These are phyloP conservation scores for Kernera saxatilis DNA, from an alignment of 345 rosid genomes.

Conservation along the genomic window DNA sequence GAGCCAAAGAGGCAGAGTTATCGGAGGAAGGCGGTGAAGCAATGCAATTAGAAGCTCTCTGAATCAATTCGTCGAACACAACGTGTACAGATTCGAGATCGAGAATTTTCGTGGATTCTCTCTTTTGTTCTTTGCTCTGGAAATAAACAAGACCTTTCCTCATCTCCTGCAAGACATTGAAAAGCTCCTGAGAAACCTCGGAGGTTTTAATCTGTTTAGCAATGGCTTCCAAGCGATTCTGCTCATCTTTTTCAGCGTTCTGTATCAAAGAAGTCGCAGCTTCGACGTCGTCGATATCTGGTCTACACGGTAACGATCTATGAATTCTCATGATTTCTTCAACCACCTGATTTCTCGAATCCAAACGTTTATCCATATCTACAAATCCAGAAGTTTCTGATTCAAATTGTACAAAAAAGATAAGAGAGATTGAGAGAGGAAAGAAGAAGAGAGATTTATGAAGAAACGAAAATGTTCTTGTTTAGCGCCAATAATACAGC, in stretches of 20 bases:
- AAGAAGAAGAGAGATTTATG: not conserved
- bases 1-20: not conserved
- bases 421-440: not conserved
- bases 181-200: slow-evolving; percentile 71
- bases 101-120: slow-evolving; percentile 63
- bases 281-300: slow-evolving; percentile 72
- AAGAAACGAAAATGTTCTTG: not conserved
- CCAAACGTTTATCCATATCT: slow-evolving; percentile 37
- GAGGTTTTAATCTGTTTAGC: slow-evolving; percentile 40
- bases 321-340: slow-evolving; percentile 86
- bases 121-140: slow-evolving; percentile 65
- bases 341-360: slow-evolving; percentile 50
- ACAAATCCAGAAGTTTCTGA: not conserved
- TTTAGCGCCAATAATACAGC: not conserved
- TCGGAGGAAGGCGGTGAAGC: slow-evolving; percentile 39
- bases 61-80: slow-evolving; percentile 70
- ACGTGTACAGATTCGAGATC: slow-evolving; percentile 71
- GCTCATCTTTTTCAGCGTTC: slow-evolving; percentile 77
- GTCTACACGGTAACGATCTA: slow-evolving; percentile 70
- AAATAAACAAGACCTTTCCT: slow-evolving; percentile 46
- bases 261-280: slow-evolving; percentile 59
- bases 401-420: not conserved
- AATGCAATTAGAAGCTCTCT: slow-evolving; percentile 74
- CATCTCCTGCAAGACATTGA: slow-evolving; percentile 67
- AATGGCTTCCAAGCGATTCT: slow-evolving; percentile 56